Evolutionary conservation across 108 stramenopile genomes (phyloP).

Genomic region (Discostella stelligeroides): DNA sequence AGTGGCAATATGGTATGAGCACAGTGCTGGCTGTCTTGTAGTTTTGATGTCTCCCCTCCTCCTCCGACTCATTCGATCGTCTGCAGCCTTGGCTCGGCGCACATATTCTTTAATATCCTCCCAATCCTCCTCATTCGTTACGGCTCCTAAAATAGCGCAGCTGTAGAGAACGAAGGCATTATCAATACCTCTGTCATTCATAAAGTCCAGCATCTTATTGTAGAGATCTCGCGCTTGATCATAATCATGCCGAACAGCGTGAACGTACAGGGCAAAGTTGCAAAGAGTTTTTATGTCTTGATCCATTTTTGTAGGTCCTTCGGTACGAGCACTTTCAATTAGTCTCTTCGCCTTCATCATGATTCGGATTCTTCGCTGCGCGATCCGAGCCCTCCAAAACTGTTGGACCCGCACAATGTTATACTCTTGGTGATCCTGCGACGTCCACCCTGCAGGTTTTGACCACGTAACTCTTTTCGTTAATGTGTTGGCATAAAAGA

Average conservation of each 20-base stretch:
- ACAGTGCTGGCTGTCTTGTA: not conserved
- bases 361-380: conserved; percentile 37
- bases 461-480: conserved; percentile 45
- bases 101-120: conserved; percentile 43
- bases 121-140: conserved; percentile 52
- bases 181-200: conserved; percentile 50
- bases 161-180: conserved; percentile 54
- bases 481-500: conserved; percentile 47
- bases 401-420: conserved; percentile 42
- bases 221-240: conserved; percentile 49
- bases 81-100: conserved; percentile 23
- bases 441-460: conserved; percentile 48
- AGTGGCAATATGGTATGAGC: conserved; percentile 39
- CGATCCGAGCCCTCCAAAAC: conserved; percentile 49
- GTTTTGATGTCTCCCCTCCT: not conserved
- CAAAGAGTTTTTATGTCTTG: conserved; percentile 37
- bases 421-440: conserved; percentile 44
- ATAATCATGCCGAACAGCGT: conserved; percentile 47
- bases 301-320: conserved; percentile 33
- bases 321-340: conserved; percentile 34
- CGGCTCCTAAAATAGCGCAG: conserved; percentile 54
- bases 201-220: conserved; percentile 29
- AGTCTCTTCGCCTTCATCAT: conserved; percentile 40
- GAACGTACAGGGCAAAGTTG: conserved; percentile 53
- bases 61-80: conserved; percentile 17